phyloP scores from a whole-genome alignment of 495 filamentous ascomycete genomes.

The Penicillium desertorum region DNA sequence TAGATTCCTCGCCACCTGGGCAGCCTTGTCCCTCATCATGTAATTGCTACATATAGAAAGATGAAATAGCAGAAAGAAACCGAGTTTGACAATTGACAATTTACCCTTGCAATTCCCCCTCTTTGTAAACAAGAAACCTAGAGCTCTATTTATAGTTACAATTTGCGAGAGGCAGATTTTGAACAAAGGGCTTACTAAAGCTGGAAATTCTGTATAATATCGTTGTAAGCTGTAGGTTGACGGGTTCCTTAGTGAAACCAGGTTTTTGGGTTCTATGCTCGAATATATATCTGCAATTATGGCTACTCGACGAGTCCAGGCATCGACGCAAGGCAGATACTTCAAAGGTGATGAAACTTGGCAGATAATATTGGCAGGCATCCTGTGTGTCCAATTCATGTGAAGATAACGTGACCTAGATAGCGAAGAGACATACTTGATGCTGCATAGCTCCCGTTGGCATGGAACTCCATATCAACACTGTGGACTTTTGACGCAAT shows the following conservation, averaged over 20 bases:
- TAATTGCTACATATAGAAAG: background rate
- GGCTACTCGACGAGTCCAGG: no score
- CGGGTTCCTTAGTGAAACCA: background rate
- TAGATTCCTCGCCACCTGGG: background rate
- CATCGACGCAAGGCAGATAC: no score
- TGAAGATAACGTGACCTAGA: no score
- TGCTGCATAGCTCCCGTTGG: constrained; percentile 3
- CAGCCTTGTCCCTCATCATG: background rate
- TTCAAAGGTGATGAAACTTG: no score
- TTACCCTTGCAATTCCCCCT: constrained; percentile 34
- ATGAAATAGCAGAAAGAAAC: background rate
- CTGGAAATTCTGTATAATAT: background rate
- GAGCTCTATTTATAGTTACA: background rate
- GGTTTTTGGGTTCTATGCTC: background rate
- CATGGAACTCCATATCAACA: background rate
- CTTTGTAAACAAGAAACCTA: background rate
- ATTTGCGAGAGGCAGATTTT: background rate
- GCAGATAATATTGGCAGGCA: no score
- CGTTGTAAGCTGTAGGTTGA: background rate
- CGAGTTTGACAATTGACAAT: constrained; percentile 4
- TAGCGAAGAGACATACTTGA: background rate
- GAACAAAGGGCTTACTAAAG: background rate
- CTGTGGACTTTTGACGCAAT: background rate
- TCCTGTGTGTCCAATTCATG: no score
- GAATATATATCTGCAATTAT: background rate